Evolutionary conservation across 495 filamentous ascomycete species (phyloP), one percentile per base, ranked within the genome.

Genomic region (Bryoglossum gracile): DNA sequence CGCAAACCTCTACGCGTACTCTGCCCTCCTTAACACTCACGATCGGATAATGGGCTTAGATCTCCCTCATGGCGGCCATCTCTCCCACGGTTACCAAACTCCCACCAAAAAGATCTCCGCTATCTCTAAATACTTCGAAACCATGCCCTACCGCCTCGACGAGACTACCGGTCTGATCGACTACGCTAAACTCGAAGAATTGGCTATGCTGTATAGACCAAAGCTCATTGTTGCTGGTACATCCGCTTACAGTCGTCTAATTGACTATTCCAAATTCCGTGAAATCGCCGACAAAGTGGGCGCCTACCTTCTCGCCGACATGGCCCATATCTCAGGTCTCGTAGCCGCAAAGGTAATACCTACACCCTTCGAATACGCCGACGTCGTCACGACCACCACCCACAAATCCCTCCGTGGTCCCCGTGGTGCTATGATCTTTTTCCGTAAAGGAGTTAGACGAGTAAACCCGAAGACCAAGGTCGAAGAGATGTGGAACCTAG

Each of bases 61-160:
- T 65, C 77, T 98, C 13, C 92, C 92, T 36, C 92, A 98, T 59
- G 92, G 92, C 40, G 92, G 92, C 46, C 92, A 98, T 68, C 76
- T 98, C 32, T 97, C 92, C 13, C 92, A 98, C 65, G 92, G 92
- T 43, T 98, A 98, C 68, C 92, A 98, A 67, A 96, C 84, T 10
- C 90, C 94, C 1, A 89, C 86, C 35, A 97, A 96, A 75, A 98
- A 98, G 75, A 96, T 98, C 58, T 97, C 92, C 13, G 86, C 86
- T 57, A 84, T 98, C 47, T 97, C 92, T 35, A 96, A 96, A 66
- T 98, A 98, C 70, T 98, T 97, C 61, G 92, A 98, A 73, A 97
- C 94, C 3, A 65, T 98, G 10, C 92, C 92, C 1, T 98, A 98
- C 70, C 80, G 88, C 22, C 77, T 98, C 21, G 82, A 98, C 55